These are phyloP conservation scores for Prunus padus DNA, from an alignment of 306 rosid species.

Conservation along the genomic window DNA sequence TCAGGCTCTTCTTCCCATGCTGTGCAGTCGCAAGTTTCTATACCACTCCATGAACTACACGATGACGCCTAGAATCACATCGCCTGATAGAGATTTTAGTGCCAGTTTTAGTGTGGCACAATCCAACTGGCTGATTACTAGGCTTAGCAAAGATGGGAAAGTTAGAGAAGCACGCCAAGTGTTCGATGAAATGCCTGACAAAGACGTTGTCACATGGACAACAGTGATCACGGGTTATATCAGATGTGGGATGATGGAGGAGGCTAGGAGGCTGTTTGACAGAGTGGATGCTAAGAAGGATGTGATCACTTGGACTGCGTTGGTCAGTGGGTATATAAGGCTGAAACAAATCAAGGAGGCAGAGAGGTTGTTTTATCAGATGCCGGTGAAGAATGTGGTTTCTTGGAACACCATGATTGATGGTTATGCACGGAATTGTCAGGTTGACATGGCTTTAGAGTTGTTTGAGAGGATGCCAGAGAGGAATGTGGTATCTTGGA, in stretches of 20 bases:
- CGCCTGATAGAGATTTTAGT: conserved; percentile 25
- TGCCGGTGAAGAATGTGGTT: conserved; percentile 51
- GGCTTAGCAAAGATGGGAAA: conserved; percentile 30
- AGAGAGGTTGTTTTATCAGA: conserved; percentile 37
- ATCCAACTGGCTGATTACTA: conserved; percentile 38
- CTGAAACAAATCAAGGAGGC: conserved; percentile 35
- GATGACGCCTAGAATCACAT: conserved; percentile 12
- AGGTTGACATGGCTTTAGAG: conserved; percentile 32
- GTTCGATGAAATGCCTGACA: conserved; percentile 45
- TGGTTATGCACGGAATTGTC: conserved; percentile 36
- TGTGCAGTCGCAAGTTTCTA: neutral
- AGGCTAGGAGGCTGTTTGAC: conserved; percentile 44
- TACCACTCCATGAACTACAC: conserved; percentile 19
- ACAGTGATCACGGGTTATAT: conserved; percentile 41
- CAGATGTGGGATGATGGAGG: conserved; percentile 39
- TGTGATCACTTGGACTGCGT: conserved; percentile 54
- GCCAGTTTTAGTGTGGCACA: conserved; percentile 29
- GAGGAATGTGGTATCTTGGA: conserved; percentile 55
- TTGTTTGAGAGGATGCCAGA: conserved; percentile 44
- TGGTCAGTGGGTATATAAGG: conserved; percentile 44
- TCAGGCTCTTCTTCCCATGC: neutral
- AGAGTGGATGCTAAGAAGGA: conserved; percentile 43
- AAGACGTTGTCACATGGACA: conserved; percentile 48
- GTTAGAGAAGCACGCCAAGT: conserved; percentile 35
- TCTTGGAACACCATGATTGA: conserved; percentile 61